Conservation (phyloP, 805 yeast species). For the Yarrowia sp. region DNA sequence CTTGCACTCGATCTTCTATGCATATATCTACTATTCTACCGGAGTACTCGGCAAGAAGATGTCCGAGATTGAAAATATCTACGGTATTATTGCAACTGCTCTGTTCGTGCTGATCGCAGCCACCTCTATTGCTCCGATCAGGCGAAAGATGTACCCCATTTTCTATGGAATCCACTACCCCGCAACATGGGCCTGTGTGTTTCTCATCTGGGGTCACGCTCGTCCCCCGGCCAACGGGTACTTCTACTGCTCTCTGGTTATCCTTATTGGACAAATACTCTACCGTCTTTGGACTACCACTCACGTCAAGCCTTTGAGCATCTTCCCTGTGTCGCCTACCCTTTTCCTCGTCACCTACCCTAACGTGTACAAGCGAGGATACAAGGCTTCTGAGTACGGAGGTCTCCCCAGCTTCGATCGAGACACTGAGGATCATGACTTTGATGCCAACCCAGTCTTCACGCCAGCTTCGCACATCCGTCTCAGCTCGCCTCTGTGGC, state of each 20-base stretch:
- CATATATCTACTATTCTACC: conserved; percentile 37
- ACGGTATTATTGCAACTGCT: conserved; percentile 67
- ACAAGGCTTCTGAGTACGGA: neutral
- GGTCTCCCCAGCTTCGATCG: conserved; percentile 6
- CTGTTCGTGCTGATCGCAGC: conserved; percentile 60
- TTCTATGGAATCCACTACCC: conserved; percentile 72
- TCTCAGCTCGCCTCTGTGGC: conserved; percentile 31
- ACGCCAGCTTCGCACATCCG: conserved; percentile 52
- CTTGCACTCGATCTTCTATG: conserved; percentile 61
- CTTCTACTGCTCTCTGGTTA: conserved; percentile 50
- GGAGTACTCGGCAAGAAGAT: conserved; percentile 50
- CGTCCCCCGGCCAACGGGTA: conserved; percentile 68
- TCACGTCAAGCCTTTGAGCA: conserved; percentile 28
- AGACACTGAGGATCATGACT: neutral
- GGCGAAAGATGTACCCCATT: conserved; percentile 57
- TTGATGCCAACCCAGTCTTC: conserved; percentile 22
- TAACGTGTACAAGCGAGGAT: conserved; percentile 40
- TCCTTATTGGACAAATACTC: conserved; percentile 56
- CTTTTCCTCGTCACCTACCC: conserved; percentile 51
- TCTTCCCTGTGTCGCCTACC: conserved; percentile 46
- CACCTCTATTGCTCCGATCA: conserved; percentile 62
- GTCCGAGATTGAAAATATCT: conserved; percentile 54
- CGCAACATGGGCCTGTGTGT: conserved; percentile 71
- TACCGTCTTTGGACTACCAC: conserved; percentile 44
- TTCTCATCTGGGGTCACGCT: conserved; percentile 70